A percentile compares a stretch with the other conserved stretches of the same genome.
Conservation (phyloP, 2,329 filamentous ascomycete species). For the Scleromitrula shiraiana region DNA sequence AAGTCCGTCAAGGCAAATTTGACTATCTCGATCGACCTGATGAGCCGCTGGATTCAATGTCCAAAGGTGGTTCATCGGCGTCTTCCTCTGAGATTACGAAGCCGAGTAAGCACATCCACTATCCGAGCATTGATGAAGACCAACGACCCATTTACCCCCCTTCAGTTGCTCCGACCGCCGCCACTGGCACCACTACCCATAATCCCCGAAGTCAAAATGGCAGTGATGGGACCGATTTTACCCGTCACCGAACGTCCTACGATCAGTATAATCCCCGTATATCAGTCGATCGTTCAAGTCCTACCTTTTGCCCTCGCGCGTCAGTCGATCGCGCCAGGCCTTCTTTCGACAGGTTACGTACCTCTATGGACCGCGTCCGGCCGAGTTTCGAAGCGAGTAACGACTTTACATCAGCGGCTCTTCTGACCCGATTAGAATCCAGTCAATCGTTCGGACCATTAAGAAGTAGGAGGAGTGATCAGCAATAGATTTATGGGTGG, state of each 20-base stretch:
- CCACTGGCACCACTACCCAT: slow-evolving; percentile 66
- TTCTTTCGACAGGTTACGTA: slow-evolving; percentile 80
- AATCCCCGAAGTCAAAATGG: slow-evolving; percentile 79
- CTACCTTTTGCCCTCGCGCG: not conserved
- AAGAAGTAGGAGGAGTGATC: slow-evolving; percentile 20
- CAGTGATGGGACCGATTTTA: slow-evolving; percentile 91
- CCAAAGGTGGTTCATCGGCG: slow-evolving; percentile 39
- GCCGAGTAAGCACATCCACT: slow-evolving; percentile 44
- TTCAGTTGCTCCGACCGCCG: slow-evolving; percentile 68
- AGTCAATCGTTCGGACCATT: slow-evolving; percentile 36
- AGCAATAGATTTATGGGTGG: slow-evolving; percentile 11
- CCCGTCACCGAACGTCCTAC: slow-evolving; percentile 51
- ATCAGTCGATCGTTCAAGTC: too few relatives aligned
- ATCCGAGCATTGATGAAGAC: slow-evolving; percentile 72
- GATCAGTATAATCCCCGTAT: slow-evolving; percentile 15
- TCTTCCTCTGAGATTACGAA: slow-evolving; percentile 50
- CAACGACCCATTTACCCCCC: slow-evolving; percentile 89
- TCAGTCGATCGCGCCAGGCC: slow-evolving; percentile 57
- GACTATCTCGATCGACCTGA: slow-evolving; percentile 49
- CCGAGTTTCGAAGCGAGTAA: slow-evolving; percentile 79
- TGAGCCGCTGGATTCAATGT: slow-evolving; percentile 29
- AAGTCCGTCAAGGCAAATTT: slow-evolving; percentile 77
- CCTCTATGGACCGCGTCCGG: slow-evolving; percentile 78
- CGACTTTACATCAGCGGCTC: slow-evolving; percentile 86
- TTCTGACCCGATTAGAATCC: slow-evolving; percentile 77